Evolutionary conservation across 441 rosid species (phyloP), one percentile per base, ranked within the genome.

Genomic region (Euphorbia corollata): DNA sequence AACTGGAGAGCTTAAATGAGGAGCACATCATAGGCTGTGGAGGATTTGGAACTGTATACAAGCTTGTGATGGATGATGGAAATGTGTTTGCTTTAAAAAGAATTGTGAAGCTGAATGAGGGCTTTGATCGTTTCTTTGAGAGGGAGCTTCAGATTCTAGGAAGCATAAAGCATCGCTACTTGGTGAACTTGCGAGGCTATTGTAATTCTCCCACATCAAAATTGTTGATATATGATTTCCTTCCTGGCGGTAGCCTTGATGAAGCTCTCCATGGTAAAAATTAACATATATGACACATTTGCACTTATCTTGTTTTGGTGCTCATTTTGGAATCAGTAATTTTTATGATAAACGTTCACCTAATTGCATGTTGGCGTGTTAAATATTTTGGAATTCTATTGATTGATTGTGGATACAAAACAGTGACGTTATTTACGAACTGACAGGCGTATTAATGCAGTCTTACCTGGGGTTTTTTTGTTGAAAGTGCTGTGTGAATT

Each of bases 91-190:
- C 99, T 27, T 81, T 94, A 74, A 94, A 94, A 79, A 82, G 89
- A 77, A 89, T 94, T 73, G 75, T 88, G 16, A 94, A 91, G 80
- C 72, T 94, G 80, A 91, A 94, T 27, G 98, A 91, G 68, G 96
- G 97, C 18, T 89, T 94, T 77, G 92, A 91, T 78, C 92, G 98
- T 30, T 94, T 88, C 85, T 94, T 94, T 60, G 97, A 91, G 77
- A 80, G 98, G 78, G 99, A 94, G 78, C 98, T 94, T 59, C 96
- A 88, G 77, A 94, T 94, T 84, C 98, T 94, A 70, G 98, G 99
- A 64, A 91, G 99, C 86, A 89, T 91, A 74, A 94, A 94, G 72
- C 97, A 94, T 45, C 84, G 99, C 8, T 86, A 89, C 82, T 80
- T 90, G 58, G 99, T 94, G 71, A 94, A 94, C 83, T 79, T 94